phyloP scores from a whole-genome alignment of 148 eudicot genomes.

The Fagopyrum tataricum region DNA sequence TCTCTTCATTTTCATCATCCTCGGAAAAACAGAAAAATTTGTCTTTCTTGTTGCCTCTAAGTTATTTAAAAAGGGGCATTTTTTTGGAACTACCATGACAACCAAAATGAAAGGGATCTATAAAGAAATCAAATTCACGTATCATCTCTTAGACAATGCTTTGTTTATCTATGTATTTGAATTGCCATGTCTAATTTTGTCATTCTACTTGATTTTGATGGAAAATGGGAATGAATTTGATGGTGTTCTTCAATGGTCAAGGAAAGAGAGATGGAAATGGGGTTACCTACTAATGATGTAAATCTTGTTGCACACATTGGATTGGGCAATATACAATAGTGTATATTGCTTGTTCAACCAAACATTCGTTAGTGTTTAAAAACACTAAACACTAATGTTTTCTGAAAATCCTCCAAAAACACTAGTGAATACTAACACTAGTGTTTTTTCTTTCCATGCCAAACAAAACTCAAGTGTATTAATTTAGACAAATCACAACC shows the following conservation, averaged over 20 bases:
- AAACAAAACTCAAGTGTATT: too few relatives aligned
- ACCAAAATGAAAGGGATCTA: constrained; percentile 32
- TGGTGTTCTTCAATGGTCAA: constrained; percentile 37
- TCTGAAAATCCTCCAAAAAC: too few relatives aligned
- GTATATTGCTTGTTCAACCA: too few relatives aligned
- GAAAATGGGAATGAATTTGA: constrained; percentile 4
- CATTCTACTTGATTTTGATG: constrained; percentile 7
- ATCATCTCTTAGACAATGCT: constrained; percentile 69
- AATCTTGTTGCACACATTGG: constrained; percentile 88
- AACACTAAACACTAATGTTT: too few relatives aligned
- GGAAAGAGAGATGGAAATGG: constrained; percentile 75
- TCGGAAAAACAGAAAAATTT: neutral
- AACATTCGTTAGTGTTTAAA: too few relatives aligned
- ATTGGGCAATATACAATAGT: too few relatives aligned
- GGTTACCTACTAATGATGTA: constrained; percentile 76
- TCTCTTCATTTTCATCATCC: neutral
- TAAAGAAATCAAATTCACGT: constrained; percentile 77
- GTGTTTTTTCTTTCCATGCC: too few relatives aligned
- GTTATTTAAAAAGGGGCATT: neutral
- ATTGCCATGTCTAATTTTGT: neutral
- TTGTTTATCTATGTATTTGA: neutral
- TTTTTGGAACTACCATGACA: constrained; percentile 27
- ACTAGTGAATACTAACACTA: too few relatives aligned
- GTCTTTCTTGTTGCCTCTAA: neutral
- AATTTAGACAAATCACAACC: too few relatives aligned